A percentile compares a stretch with the other conserved stretches of the same genome.
Conservation (phyloP, 176 grass and related monocot genomes). For the Coix lacrymajobi region DNA sequence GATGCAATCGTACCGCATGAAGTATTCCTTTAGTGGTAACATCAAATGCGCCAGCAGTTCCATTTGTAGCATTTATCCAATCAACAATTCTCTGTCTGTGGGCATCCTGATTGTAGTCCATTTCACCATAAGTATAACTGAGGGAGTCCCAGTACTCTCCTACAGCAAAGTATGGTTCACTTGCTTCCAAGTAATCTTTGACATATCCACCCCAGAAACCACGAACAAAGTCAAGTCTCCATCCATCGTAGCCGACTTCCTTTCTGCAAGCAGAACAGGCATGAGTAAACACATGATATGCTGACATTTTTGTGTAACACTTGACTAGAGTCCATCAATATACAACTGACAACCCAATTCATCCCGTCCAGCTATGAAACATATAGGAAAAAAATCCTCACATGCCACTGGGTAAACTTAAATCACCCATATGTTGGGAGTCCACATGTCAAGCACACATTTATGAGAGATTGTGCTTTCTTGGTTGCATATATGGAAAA, state of each 20-base stretch:
- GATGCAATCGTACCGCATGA: constrained; percentile 63
- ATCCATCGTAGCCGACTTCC: constrained; percentile 96
- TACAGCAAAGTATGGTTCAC: constrained; percentile 81
- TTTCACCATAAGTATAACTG: constrained; percentile 95
- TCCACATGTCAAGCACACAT: background rate
- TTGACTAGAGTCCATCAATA: background rate
- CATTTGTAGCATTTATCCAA: constrained; percentile 95
- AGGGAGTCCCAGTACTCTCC: constrained; percentile 99
- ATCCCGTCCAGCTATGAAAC: background rate
- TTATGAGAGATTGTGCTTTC: background rate
- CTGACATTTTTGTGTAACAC: background rate
- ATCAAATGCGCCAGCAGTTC: constrained; percentile 91
- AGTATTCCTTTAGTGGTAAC: constrained; percentile 99
- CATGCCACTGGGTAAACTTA: no score
- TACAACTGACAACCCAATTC: background rate
- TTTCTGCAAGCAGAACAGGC: constrained; percentile 46
- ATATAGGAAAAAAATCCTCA: background rate
- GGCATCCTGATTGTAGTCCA: constrained; percentile 98
- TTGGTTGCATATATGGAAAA: no score
- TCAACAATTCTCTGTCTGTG: constrained; percentile 98
- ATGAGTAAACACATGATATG: constrained; percentile 11
- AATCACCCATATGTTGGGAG: background rate
- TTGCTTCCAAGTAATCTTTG: constrained; percentile 93
- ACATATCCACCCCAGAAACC: constrained; percentile 99
- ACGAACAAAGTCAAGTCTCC: constrained; percentile 96